These are phyloP conservation scores for Exophiala sp. DNA, from an alignment of 2,329 filamentous ascomycete species.

Conservation along the genomic window DNA sequence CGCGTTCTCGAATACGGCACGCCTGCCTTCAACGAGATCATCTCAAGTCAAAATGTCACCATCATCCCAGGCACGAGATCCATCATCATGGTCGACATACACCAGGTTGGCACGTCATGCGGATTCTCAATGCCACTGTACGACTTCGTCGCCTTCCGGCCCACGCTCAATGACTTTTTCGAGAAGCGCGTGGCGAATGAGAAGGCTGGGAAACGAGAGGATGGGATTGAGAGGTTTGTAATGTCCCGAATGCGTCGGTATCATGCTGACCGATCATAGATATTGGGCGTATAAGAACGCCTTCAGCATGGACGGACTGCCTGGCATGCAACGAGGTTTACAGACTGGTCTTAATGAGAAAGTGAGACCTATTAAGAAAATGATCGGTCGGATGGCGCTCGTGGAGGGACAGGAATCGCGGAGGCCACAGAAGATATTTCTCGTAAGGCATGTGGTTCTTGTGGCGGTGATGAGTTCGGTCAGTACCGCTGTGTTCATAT, in stretches of 20 bases:
- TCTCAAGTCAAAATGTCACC: slow-evolving; percentile 32
- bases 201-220: slow-evolving; percentile 45
- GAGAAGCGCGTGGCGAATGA: slow-evolving; percentile 27
- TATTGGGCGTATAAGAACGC: slow-evolving; percentile 59
- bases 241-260: no score
- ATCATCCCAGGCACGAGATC: slow-evolving; percentile 52
- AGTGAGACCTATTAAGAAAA: slow-evolving; percentile 28
- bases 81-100: slow-evolving; percentile 60
- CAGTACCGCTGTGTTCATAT: slow-evolving; percentile 1
- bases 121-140: slow-evolving; percentile 55
- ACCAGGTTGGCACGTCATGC: slow-evolving; percentile 64
- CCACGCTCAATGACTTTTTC: slow-evolving; percentile 27
- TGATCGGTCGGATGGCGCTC: slow-evolving; percentile 25
- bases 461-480: slow-evolving; percentile 15
- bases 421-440: background rate
- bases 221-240: slow-evolving; percentile 38
- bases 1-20: slow-evolving; percentile 59
- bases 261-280: slow-evolving; percentile 13
- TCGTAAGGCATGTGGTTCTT: slow-evolving; percentile 18
- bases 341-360: slow-evolving; percentile 17
- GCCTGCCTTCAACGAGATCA: slow-evolving; percentile 44
- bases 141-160: slow-evolving; percentile 24
- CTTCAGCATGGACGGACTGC: slow-evolving; percentile 57
- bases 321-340: slow-evolving; percentile 45
- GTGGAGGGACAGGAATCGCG: background rate